Base-by-base conservation (phyloP, 371 early-diverging fungal genomes). In the Mortierella sp. region DNA sequence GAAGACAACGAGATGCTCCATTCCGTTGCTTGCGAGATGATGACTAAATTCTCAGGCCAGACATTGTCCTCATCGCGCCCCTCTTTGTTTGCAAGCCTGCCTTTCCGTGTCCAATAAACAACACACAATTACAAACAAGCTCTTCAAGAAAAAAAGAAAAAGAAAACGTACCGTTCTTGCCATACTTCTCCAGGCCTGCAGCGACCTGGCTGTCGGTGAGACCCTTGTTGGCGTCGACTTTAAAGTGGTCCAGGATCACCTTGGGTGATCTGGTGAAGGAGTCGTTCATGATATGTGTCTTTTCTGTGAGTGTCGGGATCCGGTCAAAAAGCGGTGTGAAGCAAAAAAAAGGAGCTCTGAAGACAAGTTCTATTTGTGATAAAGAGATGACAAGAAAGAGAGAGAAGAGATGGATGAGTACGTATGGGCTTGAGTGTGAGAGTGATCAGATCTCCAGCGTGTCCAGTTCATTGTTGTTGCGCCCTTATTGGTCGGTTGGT, bases 131-230 rank as follows among this genome's bases (percentile, higher is more conserved):
- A 50, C 50, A 50, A 3, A 50, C 50, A 50, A 2, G 2, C 16
- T 14, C 48, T 43, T 54, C 34, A 21, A 55, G 26, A 26, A 26
- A 24, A 10, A 28, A 24, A 55, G 61, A 16, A n/a, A 44, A 73
- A 40, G 5, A 59, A 73, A 48, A 24, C 87, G 74, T 94, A 95
- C 96, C 96, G 86, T 97, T 97, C 51, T 81, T 90, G 74, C 97
- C 97, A 79, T 92, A 91, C 80, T 92, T 89, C 44, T 90, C 83
- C 48, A 89, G 87, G 59, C 90, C 84, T 69, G 90, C 89, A n/a
- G 82, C 72, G 13, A 93, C 94, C 82, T 95, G 94, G 26, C 75
- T 81, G 19, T 85, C 73, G n/a, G 90, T 89, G 67, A 97, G 88
- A 40, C 96, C 96, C 57, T 87, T 84, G 8, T 86, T 72, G 21